Conservation (phyloP, 2,329 filamentous ascomycete species). For the Apiospora kogelbergensis region DNA sequence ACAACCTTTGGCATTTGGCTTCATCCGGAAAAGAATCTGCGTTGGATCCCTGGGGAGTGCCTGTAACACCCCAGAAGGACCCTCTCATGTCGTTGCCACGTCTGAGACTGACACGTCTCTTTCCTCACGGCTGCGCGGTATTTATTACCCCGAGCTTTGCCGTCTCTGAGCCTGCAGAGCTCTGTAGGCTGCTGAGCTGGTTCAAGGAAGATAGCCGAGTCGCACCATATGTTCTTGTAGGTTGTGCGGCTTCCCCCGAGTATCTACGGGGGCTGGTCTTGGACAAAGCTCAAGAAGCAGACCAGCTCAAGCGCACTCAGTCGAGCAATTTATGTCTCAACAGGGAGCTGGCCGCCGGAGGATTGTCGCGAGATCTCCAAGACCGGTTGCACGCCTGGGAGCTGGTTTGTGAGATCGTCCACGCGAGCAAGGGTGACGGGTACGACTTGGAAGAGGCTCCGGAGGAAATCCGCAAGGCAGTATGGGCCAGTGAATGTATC, state of each 20-base stretch:
- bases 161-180: conserved; percentile 42
- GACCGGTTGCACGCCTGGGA: conserved; percentile 12
- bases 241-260: conserved; percentile 33
- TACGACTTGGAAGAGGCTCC: conserved; percentile 33
- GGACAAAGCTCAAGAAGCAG: conserved; percentile 31
- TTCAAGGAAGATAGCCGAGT: conserved; percentile 20
- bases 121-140: conserved; percentile 45
- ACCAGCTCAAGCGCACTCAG: conserved; percentile 11
- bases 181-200: conserved; percentile 42
- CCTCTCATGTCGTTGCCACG: conserved; percentile 14
- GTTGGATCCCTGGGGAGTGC: not conserved
- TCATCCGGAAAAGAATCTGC: conserved; percentile 7
- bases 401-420: conserved; percentile 23
- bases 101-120: conserved; percentile 39
- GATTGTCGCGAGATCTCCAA: not conserved
- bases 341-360: not conserved
- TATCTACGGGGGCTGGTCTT: conserved; percentile 33
- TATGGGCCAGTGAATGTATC: conserved; percentile 48
- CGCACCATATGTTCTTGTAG: conserved; percentile 33
- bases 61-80: not conserved
- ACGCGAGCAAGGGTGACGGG: conserved; percentile 12
- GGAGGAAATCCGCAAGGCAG: conserved; percentile 35
- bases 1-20: conserved; percentile 15
- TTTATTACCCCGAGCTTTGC: conserved; percentile 51
- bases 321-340: not conserved